Percentiles rank a stretch among this genome's conserved stretches.
Evolutionary conservation across 2,329 filamentous ascomycete genomes (phyloP).

Genomic region (Lachnellula cervina): DNA sequence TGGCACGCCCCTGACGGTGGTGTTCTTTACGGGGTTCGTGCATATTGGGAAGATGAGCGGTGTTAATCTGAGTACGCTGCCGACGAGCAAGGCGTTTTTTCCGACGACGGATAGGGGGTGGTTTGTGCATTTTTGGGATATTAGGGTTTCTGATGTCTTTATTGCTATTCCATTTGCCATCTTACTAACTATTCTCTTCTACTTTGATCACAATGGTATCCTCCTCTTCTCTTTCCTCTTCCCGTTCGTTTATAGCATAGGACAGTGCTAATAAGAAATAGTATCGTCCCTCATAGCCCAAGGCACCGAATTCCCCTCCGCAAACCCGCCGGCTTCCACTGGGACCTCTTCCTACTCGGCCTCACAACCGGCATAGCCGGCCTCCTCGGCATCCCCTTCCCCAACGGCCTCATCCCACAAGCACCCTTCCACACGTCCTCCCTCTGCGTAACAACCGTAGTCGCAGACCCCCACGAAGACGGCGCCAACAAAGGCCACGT

Average conservation of each 20-base stretch:
- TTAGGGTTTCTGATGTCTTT: constrained; percentile 69
- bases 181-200: constrained; percentile 78
- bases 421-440: constrained; percentile 78
- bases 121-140: constrained; percentile 79
- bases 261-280: constrained; percentile 28
- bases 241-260: background rate
- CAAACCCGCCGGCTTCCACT: constrained; percentile 80
- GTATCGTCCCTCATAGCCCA: constrained; percentile 80
- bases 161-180: constrained; percentile 83
- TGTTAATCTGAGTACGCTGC: constrained; percentile 65
- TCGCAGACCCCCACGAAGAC: constrained; percentile 46
- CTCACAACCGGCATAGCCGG: constrained; percentile 72
- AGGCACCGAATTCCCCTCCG: constrained; percentile 73
- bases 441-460: constrained; percentile 63
- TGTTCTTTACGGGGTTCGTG: constrained; percentile 89
- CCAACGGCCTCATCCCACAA: constrained; percentile 79
- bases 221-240: background rate
- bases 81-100: constrained; percentile 71
- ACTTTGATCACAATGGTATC: constrained; percentile 81
- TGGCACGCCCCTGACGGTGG: constrained; percentile 72
- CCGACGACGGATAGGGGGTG: constrained; percentile 70
- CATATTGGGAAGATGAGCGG: constrained; percentile 78
- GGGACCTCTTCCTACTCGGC: constrained; percentile 78
- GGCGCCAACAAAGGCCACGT: constrained; percentile 54
- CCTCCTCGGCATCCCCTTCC: constrained; percentile 71